Evolutionary conservation across 495 filamentous ascomycete species (phyloP).

Genomic region (Annulohypoxylon nitens): DNA sequence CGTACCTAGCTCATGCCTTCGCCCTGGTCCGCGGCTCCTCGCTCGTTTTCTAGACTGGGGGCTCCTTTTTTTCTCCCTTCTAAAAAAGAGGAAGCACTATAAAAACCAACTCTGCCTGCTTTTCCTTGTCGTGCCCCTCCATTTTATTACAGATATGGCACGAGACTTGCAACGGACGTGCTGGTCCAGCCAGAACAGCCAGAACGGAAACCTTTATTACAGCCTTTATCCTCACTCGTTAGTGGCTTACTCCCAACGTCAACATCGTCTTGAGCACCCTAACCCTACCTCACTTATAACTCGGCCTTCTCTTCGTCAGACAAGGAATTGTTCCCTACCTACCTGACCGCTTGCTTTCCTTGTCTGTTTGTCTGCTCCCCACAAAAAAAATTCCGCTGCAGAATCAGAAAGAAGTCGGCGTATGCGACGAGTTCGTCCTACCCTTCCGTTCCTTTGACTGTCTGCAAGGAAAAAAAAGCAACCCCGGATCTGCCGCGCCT

Average conservation of each 20-base stretch:
- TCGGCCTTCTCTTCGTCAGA: conserved; percentile 22
- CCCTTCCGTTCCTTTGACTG: conserved; percentile 36
- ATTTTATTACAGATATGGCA: conserved; percentile 57
- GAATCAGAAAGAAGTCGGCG: conserved; percentile 35
- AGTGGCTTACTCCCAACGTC: conserved; percentile 46
- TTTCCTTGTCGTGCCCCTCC: conserved; percentile 57
- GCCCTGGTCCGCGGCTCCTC: conserved; percentile 48
- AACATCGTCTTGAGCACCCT: conserved; percentile 27
- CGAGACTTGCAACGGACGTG: conserved; percentile 59
- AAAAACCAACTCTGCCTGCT: conserved; percentile 59
- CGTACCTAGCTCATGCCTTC: conserved; percentile 43
- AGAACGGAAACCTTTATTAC: conserved; percentile 51
- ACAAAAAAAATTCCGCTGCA: conserved; percentile 39
- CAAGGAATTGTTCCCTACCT: conserved; percentile 26
- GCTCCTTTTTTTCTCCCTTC: conserved; percentile 49
- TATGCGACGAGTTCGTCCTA: conserved; percentile 44
- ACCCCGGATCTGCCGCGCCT: conserved; percentile 43
- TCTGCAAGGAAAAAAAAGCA: conserved; percentile 31
- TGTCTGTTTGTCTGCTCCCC: conserved; percentile 26
- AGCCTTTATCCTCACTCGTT: conserved; percentile 34
- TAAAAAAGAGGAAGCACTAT: conserved; percentile 53
- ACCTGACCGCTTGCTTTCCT: conserved; percentile 31
- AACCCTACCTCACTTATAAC: conserved; percentile 2
- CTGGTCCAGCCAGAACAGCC: conserved; percentile 57
- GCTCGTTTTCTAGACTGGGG: conserved; percentile 33